Evolutionary conservation across 73 alveolate species (phyloP), one percentile per base, ranked within the genome.

Genomic region (Paramecium biaurelia): DNA sequence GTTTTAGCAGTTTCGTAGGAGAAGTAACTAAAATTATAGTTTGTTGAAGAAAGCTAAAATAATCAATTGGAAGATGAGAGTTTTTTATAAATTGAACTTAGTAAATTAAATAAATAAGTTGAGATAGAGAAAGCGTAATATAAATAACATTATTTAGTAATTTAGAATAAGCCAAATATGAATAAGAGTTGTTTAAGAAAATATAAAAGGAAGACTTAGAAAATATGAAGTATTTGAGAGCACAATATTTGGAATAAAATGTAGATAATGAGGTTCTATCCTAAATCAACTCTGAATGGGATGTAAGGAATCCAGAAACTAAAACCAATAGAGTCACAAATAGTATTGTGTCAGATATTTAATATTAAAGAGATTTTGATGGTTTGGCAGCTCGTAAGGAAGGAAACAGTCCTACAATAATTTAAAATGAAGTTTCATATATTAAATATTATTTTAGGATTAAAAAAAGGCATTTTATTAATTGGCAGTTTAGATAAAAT

Each of bases 161-260:
- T 37, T 37, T 20, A 34, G 63, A 74, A 37, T 37, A 74, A 35
- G 35, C 42, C 32, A 74, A 41, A 10, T 41, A 18, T n/a, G 59
- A 41, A 74, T 41, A 74, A 10, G 57, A 74, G 24, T 34, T 74
- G n/a, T 37, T 74, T 34, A 23, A 34, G 56, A 28, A 41, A 41
- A 41, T 74, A 3, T 15, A 74, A 74, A 74, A 74, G 32, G 56
- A 74, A 4, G 87, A 74, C 23, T 11, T 74, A 12, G 59, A 74
- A 37, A 74, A 74, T 74, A 74, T 74, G 87, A 74, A 74, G 32
- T 74, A 74, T 18, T 41, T 74, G 42, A 74, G 87, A 74, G 57
- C 57, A 32, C 18, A 74, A 37, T 74, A 74, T 18, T 74, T 74
- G 87, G 59, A 74, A 18, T 74, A 34, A 8, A 34, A 74, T 74